Evolutionary conservation across 768 basidiomycete species (phyloP).

Genomic region (Phallus indusiatus): DNA sequence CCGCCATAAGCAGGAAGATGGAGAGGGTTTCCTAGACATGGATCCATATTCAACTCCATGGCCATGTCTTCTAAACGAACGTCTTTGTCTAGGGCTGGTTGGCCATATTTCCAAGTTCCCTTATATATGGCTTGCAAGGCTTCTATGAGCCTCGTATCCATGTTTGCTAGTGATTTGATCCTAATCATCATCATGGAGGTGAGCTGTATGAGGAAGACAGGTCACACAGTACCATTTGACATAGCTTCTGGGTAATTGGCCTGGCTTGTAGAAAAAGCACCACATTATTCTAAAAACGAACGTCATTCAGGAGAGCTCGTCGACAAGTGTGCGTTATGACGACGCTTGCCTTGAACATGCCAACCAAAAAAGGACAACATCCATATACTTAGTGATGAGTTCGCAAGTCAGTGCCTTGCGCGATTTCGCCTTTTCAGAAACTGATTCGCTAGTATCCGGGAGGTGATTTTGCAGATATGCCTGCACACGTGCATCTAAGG

Average conservation of each 20-base stretch:
- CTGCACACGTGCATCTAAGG: slow-evolving; percentile 55
- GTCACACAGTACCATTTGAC: slow-evolving; percentile 41
- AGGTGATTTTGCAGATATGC: slow-evolving; percentile 7
- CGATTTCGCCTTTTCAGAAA: slow-evolving; percentile 22
- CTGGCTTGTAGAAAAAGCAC: slow-evolving; percentile 77
- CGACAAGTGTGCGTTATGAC: not conserved
- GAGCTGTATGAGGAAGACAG: not conserved
- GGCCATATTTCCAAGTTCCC: slow-evolving; percentile 52
- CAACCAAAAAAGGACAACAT: slow-evolving; percentile 68
- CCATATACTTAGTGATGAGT: slow-evolving; percentile 38
- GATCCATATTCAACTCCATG: slow-evolving; percentile 45
- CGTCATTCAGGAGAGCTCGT: slow-evolving; percentile 5
- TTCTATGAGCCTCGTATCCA: slow-evolving; percentile 51
- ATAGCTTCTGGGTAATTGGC: slow-evolving; percentile 42
- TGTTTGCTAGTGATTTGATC: slow-evolving; percentile 61
- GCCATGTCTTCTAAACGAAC: slow-evolving; percentile 39
- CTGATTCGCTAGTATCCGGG: slow-evolving; percentile 8
- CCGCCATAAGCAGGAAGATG: slow-evolving; percentile 58
- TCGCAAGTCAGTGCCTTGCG: slow-evolving; percentile 21
- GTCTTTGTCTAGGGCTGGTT: slow-evolving; percentile 28
- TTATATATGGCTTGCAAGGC: slow-evolving; percentile 44
- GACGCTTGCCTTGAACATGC: slow-evolving; percentile 60
- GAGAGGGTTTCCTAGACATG: slow-evolving; percentile 53
- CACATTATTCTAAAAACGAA: slow-evolving; percentile 62
- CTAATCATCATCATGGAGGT: slow-evolving; percentile 17